A percentile compares a stretch with the other conserved stretches of the same genome.
These are phyloP conservation scores for Nakazawaea ishiwadae DNA, from an alignment of 805 yeast species.

Conservation along the genomic window DNA sequence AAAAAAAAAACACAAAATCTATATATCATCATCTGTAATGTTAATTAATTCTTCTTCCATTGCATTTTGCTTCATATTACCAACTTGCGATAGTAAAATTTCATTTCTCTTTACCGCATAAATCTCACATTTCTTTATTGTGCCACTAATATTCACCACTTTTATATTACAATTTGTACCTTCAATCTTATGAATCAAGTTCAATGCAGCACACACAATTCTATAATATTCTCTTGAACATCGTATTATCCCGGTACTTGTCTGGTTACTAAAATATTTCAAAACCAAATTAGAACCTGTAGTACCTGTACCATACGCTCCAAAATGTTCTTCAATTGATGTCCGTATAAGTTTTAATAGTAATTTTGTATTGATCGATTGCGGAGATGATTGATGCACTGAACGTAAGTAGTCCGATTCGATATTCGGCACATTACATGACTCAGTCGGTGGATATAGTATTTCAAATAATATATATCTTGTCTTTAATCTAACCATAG, in stretches of 20 bases:
- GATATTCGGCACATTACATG: neutral
- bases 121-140: slow-evolving; percentile 79
- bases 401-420: slow-evolving; percentile 31
- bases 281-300: slow-evolving; percentile 56
- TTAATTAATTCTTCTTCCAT: slow-evolving; percentile 14
- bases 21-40: slow-evolving; percentile 17
- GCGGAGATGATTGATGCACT: slow-evolving; percentile 48
- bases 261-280: slow-evolving; percentile 75
- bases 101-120: slow-evolving; percentile 51
- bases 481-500: slow-evolving; percentile 88
- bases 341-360: slow-evolving; percentile 51
- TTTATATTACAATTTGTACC: slow-evolving; percentile 47
- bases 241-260: slow-evolving; percentile 81
- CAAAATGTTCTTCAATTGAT: slow-evolving; percentile 60
- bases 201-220: slow-evolving; percentile 62
- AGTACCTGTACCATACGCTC: slow-evolving; percentile 72
- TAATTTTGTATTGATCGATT: slow-evolving; percentile 40
- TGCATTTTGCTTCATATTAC: too few species aligned
- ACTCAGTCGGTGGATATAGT: slow-evolving; percentile 55
- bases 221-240: slow-evolving; percentile 64
- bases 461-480: slow-evolving; percentile 82
- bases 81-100: slow-evolving; percentile 29
- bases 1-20: too few species aligned
- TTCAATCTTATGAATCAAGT: slow-evolving; percentile 47
- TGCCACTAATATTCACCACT: slow-evolving; percentile 74